Percentiles rank a stretch among this genome's conserved stretches.
These are phyloP conservation scores for Immersiporthe knoxdaviesiana DNA, from an alignment of 2,329 filamentous ascomycete genomes.

Conservation along the genomic window DNA sequence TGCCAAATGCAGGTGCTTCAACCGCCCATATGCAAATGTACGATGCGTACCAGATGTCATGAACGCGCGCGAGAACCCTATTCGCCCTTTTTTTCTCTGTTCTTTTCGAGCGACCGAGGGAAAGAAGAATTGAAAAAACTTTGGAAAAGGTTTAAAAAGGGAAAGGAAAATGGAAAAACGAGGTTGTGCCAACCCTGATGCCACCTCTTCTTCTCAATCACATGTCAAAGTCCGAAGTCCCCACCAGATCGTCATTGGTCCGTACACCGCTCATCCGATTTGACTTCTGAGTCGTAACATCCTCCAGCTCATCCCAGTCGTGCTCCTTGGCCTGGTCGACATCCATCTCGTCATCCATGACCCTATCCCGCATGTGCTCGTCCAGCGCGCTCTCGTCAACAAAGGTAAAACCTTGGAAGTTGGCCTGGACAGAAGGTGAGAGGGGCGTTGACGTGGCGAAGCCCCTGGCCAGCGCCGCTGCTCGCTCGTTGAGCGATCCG, in stretches of 20 bases:
- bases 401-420: constrained; percentile 98
- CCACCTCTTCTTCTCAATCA: constrained; percentile 45
- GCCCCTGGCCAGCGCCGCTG: constrained; percentile 81
- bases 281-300: constrained; percentile 53
- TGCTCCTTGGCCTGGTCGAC: constrained; percentile 48
- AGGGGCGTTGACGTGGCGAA: constrained; percentile 89
- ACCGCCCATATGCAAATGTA: constrained; percentile 32
- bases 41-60: constrained; percentile 30
- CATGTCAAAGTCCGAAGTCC: constrained; percentile 65
- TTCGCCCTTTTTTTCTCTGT: constrained; percentile 21
- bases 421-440: constrained; percentile 93
- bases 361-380: constrained; percentile 70
- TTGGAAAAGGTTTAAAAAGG: background rate
- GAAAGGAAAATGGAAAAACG: too few relatives aligned
- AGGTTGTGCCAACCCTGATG: constrained; percentile 14
- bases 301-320: constrained; percentile 63
- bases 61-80: constrained; percentile 22
- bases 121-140: constrained; percentile 1
- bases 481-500: constrained; percentile 86
- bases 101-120: constrained; percentile 14
- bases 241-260: constrained; percentile 67
- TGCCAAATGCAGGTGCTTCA: constrained; percentile 30
- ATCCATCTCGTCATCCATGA: constrained; percentile 63
- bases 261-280: constrained; percentile 69
- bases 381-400: constrained; percentile 97